phyloP scores from a whole-genome alignment of 2,329 filamentous ascomycete species.

The Paracoccidioides lutzii region DNA sequence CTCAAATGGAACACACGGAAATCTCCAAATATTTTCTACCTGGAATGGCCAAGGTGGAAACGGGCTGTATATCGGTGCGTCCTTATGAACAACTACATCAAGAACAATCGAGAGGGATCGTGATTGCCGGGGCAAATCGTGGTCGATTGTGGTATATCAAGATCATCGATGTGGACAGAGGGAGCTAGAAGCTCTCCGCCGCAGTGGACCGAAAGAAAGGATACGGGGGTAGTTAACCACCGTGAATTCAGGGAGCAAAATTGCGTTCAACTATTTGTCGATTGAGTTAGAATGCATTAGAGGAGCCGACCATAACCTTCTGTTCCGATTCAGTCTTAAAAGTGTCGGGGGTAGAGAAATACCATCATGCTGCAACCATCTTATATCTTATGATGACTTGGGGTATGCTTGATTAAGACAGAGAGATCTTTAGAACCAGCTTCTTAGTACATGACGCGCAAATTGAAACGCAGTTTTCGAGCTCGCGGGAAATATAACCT shows the following conservation, averaged over 20 bases:
- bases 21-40: background rate
- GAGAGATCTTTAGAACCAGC: too few relatives aligned
- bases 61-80: background rate
- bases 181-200: background rate
- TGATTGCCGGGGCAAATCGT: background rate
- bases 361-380: too few relatives aligned
- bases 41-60: background rate
- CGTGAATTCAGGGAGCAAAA: background rate
- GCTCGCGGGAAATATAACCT: too few relatives aligned
- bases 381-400: too few relatives aligned
- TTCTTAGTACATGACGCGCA: too few relatives aligned
- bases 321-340: too few relatives aligned
- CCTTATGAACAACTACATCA: background rate
- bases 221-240: background rate
- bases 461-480: too few relatives aligned
- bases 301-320: too few relatives aligned
- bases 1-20: background rate
- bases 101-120: background rate
- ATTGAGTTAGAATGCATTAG: too few relatives aligned
- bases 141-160: background rate
- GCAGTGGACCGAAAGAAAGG: background rate
- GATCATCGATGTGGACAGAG: background rate
- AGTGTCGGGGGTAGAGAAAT: too few relatives aligned
- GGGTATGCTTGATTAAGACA: too few relatives aligned
- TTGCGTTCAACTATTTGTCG: too few relatives aligned